These are phyloP conservation scores for Globisporangium iwayamae DNA, from an alignment of 352 stramenopile genomes.

Conservation along the genomic window DNA sequence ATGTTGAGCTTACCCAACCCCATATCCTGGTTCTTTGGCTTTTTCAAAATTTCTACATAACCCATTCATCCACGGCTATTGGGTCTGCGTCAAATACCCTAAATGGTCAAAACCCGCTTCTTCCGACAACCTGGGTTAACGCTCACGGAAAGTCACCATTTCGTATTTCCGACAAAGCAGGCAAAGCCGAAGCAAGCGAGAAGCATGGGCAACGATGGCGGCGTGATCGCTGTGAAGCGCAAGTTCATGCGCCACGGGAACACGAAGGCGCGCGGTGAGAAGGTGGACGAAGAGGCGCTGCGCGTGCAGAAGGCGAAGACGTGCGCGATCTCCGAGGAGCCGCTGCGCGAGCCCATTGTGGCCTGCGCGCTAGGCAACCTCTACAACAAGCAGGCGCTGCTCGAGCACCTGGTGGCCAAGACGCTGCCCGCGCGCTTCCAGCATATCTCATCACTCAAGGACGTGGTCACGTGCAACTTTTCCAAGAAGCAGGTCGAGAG, in stretches of 20 bases:
- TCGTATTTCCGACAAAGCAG: not conserved
- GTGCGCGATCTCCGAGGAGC: slow-evolving; percentile 83
- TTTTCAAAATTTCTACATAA: too few relatives aligned
- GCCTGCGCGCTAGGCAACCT: slow-evolving; percentile 88
- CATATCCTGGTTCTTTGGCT: too few relatives aligned
- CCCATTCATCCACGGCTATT: too few relatives aligned
- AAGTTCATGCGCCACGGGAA: slow-evolving; percentile 92
- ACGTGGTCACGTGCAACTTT: slow-evolving; percentile 78
- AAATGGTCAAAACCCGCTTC: too few relatives aligned
- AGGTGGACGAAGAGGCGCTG: slow-evolving; percentile 53
- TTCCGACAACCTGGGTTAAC: too few relatives aligned
- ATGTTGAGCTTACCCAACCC: too few relatives aligned
- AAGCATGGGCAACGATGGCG: slow-evolving; percentile 91
- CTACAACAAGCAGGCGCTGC: slow-evolving; percentile 90
- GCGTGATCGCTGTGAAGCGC: slow-evolving; percentile 92
- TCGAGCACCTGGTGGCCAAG: slow-evolving; percentile 80
- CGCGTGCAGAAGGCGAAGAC: slow-evolving; percentile 56
- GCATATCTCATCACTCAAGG: slow-evolving; percentile 85
- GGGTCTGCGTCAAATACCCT: too few relatives aligned
- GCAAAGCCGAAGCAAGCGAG: not conserved
- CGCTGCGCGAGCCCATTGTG: slow-evolving; percentile 81
- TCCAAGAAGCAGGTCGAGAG: slow-evolving; percentile 8
- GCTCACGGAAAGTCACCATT: not conserved
- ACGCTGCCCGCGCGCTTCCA: slow-evolving; percentile 67
- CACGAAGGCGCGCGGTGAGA: slow-evolving; percentile 63